Conservation (phyloP, 352 stramenopile species). For the Phytopythium boreale region DNA sequence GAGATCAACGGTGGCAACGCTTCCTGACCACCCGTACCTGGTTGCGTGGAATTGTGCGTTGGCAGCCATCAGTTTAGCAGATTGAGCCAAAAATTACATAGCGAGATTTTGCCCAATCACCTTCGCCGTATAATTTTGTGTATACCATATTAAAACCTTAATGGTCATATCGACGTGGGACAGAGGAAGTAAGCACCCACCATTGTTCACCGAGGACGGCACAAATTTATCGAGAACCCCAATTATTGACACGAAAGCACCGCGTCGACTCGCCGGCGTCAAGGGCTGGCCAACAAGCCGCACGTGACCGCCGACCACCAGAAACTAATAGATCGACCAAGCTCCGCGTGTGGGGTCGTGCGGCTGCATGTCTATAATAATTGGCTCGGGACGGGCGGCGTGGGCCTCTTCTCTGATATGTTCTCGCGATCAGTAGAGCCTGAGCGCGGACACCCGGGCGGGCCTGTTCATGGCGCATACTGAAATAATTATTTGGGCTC, state of each 20-base stretch:
- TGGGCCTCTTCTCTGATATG: background rate
- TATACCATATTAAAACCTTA: too few species aligned
- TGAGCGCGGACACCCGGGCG: constrained; percentile 1
- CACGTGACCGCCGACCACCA: constrained; percentile 1
- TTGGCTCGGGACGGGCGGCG: background rate
- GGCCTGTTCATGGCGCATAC: constrained; percentile 5
- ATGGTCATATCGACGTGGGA: too few species aligned
- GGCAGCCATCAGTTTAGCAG: too few species aligned
- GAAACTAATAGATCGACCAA: background rate
- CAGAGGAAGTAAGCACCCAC: background rate
- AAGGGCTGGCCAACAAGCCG: background rate
- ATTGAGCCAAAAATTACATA: too few species aligned
- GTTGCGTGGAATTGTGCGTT: too few species aligned
- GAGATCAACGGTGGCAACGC: too few species aligned
- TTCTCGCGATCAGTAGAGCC: constrained; percentile 1
- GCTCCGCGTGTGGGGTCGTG: constrained; percentile 4
- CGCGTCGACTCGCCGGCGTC: constrained; percentile 5
- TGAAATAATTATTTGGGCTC: constrained; percentile 5
- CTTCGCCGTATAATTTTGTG: too few species aligned
- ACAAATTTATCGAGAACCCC: background rate
- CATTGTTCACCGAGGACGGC: background rate
- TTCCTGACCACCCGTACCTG: too few species aligned
- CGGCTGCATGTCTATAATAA: constrained; percentile 3
- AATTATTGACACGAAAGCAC: constrained; percentile 3
- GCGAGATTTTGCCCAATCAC: too few species aligned